Evolutionary conservation across 2,329 filamentous ascomycete genomes (phyloP), one percentile per base, ranked within the genome.

Genomic region (Hortaea werneckii): DNA sequence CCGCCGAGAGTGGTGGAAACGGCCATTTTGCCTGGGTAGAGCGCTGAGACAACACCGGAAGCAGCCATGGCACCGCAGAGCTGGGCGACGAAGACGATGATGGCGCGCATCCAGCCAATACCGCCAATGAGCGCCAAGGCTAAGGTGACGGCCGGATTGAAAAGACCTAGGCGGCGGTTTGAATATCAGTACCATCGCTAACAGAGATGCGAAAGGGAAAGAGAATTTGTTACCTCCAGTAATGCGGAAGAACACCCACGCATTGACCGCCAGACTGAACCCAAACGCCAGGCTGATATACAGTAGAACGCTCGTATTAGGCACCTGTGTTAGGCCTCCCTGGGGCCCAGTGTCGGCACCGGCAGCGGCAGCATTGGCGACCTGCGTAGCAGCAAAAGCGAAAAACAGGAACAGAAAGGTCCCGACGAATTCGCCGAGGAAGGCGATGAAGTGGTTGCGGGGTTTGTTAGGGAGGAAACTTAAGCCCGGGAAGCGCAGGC

Each of bases 51-150:
- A 2, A 74, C 50, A 6, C 58, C 71, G 11, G 72, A 66, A 39
- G 72, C 64, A 11, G 67, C 57, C 43, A 75, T 71, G 37, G 61
- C 66, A 34, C 65, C 71, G 11, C 71, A 51, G 1, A 74, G 54
- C 56, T 75, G 71, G 3, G 69, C 56, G 48, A 72, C 47, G 45
- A 72, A 65, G 49, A 73, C 61, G 28, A 73, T 50, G 20, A 50
- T 48, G 10, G 64, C 71, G 39, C 71, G 67, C 34, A 64, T 28
- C 69, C 68, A 73, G 29, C 59, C 58, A n/a, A 74, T 55, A 5
- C 68, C 70, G 42, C 72, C 72, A 43, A 73, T 66, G 41, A 75
- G 53, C 29, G 63, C 66, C 56, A 75, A 59, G n/a, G 67, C 71
- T 20, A 75, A 54, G 0, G 70, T 71, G 27, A 74, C 71, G 59